Evolutionary conservation across 73 alveolate genomes (phyloP).

Genomic region (Paramecium sexaurelia): DNA sequence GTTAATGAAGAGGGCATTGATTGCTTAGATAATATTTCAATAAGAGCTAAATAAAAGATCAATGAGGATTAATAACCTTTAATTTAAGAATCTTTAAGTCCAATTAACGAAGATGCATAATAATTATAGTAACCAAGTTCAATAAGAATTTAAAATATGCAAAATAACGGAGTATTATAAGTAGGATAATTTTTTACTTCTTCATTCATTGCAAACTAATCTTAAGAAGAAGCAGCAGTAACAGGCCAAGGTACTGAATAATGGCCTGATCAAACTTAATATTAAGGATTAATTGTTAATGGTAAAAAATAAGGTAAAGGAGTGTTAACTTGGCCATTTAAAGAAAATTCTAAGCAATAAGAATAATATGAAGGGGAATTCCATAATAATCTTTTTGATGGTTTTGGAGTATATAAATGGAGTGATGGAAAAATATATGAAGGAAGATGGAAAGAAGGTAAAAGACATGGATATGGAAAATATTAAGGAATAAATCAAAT

Average conservation of each 20-base stretch:
- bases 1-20: background rate
- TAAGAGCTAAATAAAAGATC: background rate
- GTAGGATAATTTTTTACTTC: background rate
- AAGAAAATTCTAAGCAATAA: background rate
- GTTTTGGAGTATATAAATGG: slow-evolving; percentile 51
- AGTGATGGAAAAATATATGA: slow-evolving; percentile 64
- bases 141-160: background rate
- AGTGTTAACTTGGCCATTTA: background rate
- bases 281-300: background rate
- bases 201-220: background rate
- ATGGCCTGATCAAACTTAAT: slow-evolving; percentile 27
- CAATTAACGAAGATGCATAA: background rate
- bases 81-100: background rate
- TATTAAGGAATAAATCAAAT: background rate
- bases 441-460: slow-evolving; percentile 56
- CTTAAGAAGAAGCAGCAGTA: background rate
- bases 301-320: slow-evolving; percentile 42
- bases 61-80: background rate
- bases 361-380: slow-evolving; percentile 15
- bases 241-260: background rate
- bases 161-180: background rate
- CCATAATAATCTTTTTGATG: slow-evolving; percentile 10
- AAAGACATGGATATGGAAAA: slow-evolving; percentile 60
- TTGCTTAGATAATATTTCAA: background rate
- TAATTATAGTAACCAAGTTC: background rate